Conservation (phyloP, 164 flowering plant genomes). For the Amborella trichopoda region DNA sequence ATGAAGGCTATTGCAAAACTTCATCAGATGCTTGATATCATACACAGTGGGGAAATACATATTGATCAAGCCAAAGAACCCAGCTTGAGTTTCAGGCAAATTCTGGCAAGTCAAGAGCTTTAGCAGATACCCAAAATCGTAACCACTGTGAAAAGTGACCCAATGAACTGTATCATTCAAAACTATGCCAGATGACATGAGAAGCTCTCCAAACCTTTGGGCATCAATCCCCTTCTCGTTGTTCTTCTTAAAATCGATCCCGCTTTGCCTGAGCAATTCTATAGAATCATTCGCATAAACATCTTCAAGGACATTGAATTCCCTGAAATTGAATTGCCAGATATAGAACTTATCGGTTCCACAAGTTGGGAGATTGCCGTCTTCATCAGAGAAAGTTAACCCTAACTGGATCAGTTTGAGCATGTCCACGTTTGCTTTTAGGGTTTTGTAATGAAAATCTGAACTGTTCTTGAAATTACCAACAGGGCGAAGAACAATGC, state of each 20-base stretch:
- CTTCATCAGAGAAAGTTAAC: slow-evolving; percentile 34
- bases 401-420: slow-evolving; percentile 41
- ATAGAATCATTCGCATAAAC: slow-evolving; percentile 34
- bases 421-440: slow-evolving; percentile 38
- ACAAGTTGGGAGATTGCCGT: slow-evolving; percentile 34
- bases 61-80: slow-evolving; percentile 29
- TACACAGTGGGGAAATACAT: slow-evolving; percentile 41
- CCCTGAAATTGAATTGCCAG: slow-evolving; percentile 48
- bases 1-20: slow-evolving; percentile 43
- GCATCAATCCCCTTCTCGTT: slow-evolving; percentile 20
- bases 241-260: slow-evolving; percentile 30
- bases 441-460: slow-evolving; percentile 23
- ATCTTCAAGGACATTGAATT: slow-evolving; percentile 27
- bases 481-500: slow-evolving; percentile 21
- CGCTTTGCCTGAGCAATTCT: slow-evolving; percentile 26
- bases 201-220: slow-evolving; percentile 17
- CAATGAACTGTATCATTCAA: slow-evolving; percentile 22
- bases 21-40: slow-evolving; percentile 61
- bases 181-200: slow-evolving; percentile 25
- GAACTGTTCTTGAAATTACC: slow-evolving; percentile 16
- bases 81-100: slow-evolving; percentile 31
- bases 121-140: slow-evolving; percentile 35
- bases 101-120: slow-evolving; percentile 36
- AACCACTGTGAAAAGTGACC: slow-evolving; percentile 30
- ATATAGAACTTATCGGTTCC: slow-evolving; percentile 26